Conservation (phyloP, 495 filamentous ascomycete genomes). For the Neurospora discreta region DNA sequence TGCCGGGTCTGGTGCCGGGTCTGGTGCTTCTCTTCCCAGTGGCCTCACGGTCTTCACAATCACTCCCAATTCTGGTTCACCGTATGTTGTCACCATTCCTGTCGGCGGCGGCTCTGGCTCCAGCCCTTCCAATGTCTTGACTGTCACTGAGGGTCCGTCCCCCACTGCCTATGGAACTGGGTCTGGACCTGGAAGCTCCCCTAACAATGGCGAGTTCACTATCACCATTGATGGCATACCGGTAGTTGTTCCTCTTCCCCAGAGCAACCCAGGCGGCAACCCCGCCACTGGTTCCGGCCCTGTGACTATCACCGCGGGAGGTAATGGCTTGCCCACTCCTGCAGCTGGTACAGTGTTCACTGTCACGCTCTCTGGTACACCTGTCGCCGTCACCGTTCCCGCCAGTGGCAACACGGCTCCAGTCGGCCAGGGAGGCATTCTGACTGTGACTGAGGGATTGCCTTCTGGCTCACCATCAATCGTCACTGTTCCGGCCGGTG, state of each 20-base stretch:
- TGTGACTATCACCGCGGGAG: not conserved
- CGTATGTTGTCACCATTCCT: conserved; percentile 6
- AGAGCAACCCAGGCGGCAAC: not conserved
- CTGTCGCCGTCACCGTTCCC: not conserved
- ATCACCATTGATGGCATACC: not conserved
- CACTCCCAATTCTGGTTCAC: conserved; percentile 7
- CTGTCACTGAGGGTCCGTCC: not conserved
- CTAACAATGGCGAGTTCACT: not conserved
- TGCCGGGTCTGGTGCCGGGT: not conserved
- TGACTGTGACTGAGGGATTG: not conserved
- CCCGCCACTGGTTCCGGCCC: not conserved
- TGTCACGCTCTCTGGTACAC: not conserved
- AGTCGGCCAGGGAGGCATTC: not conserved
- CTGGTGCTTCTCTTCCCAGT: not conserved
- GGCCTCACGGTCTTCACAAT: conserved; percentile 4
- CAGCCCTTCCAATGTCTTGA: not conserved
- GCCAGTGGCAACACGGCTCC: not conserved
- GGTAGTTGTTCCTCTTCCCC: not conserved
- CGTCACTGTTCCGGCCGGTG: not conserved
- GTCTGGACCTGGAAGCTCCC: not conserved
- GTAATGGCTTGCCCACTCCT: not conserved
- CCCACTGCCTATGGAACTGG: not conserved
- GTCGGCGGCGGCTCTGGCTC: not conserved
- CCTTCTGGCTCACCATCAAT: not conserved
- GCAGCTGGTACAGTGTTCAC: not conserved